These are phyloP conservation scores for Boeremia exigua DNA, from an alignment of 2,329 filamentous ascomycete genomes.

Conservation along the genomic window DNA sequence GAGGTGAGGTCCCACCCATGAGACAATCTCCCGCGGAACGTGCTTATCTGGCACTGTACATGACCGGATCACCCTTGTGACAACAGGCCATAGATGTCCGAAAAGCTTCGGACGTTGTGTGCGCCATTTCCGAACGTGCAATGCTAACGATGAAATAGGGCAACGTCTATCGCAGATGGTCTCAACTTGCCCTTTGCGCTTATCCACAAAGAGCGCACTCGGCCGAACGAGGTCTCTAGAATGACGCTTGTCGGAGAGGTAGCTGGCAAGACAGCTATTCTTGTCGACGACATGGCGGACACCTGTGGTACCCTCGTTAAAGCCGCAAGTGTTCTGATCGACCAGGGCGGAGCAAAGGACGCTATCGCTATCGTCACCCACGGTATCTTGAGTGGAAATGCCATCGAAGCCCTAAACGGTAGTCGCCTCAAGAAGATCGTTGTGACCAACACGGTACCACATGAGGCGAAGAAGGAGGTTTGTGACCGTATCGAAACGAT, in stretches of 20 bases:
- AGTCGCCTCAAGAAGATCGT: constrained; percentile 79
- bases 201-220: constrained; percentile 94
- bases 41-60: background rate
- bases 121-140: background rate
- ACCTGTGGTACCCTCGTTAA: constrained; percentile 90
- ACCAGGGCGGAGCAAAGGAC: constrained; percentile 79
- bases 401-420: constrained; percentile 83
- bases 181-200: constrained; percentile 90
- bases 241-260: constrained; percentile 98
- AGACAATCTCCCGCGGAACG: background rate
- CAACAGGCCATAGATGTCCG: background rate
- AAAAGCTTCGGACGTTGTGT: background rate
- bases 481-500: constrained; percentile 87
- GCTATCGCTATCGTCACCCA: constrained; percentile 96
- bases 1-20: constrained; percentile 58
- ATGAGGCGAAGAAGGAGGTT: constrained; percentile 77
- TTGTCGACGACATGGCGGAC: constrained; percentile 98
- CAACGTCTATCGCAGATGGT: constrained; percentile 90
- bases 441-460: constrained; percentile 87
- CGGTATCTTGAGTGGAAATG: constrained; percentile 86
- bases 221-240: constrained; percentile 87
- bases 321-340: constrained; percentile 84
- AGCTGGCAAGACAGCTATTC: constrained; percentile 86
- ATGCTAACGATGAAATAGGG: constrained; percentile 55
- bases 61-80: background rate